Base-by-base conservation (phyloP, 2,329 filamentous ascomycete genomes). In the Aspergillus ruber region DNA sequence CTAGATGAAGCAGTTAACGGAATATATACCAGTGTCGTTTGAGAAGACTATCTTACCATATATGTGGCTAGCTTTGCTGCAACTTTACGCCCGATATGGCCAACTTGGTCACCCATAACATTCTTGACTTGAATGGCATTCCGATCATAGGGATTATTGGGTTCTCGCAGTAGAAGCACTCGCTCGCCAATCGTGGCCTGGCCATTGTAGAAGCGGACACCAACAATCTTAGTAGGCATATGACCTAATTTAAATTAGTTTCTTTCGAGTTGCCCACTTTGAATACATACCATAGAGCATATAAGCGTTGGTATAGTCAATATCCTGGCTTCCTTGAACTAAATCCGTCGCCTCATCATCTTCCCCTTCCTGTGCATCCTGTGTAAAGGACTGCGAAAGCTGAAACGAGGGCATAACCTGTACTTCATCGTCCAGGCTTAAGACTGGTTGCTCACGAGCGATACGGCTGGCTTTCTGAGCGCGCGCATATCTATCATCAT, bases 41-140 rank as follows among this genome's bases (percentile, higher is more conserved):
- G n/a, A n/a, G 12, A 3, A 13, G 10, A 6, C 5, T 27, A 12
- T 58, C 73, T 58, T 65, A 85, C 83, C 61, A 94, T 75, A 61
- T 88, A 89, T 2, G 77, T 79, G 0, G 87, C 82, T 45, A 95
- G 70, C 65, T 86, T 91, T n/a, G 74, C 70, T 1, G 83, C 88
- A 18, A 88, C 61, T 1, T 69, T 74, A 10, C 81, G 75, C 6
- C 86, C 85, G 36, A 95, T 74, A 66, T 95, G 88, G 1, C 89
- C 89, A 56, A 95, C 87, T 59, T 94, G 88, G 6, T 67, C 64
- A 13, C 81, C 79, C 60, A 86, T 78, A 12, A 90, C 86, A 64
- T 93, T 94, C 57, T 86, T 77, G 1, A 94, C 80, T 4, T 82
- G 80, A 48, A 94, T 88, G 0, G 88, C 88, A 67, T 93, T 93